Evolutionary conservation across 306 rosid genomes (phyloP).

Genomic region (Quercus berberidifolia): DNA sequence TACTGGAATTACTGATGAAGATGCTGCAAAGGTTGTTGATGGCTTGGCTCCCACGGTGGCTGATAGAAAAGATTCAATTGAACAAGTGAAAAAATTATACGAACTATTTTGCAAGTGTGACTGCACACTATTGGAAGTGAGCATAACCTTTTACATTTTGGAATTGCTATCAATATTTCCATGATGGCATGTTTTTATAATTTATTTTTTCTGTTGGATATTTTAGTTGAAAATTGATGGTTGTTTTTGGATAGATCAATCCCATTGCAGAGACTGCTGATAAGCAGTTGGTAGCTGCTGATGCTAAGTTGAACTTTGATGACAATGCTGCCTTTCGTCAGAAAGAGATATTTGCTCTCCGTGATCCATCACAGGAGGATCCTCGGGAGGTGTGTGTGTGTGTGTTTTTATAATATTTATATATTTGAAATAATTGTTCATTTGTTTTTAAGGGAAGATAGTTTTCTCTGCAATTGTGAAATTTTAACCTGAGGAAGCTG

Average conservation of each 20-base stretch:
- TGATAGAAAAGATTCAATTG: slow-evolving; percentile 72
- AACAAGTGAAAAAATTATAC: slow-evolving; percentile 97
- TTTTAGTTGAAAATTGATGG: slow-evolving; percentile 10
- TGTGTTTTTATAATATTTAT: background rate
- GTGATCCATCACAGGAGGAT: slow-evolving; percentile 98
- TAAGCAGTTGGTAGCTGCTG: slow-evolving; percentile 95
- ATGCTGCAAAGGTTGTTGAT: slow-evolving; percentile 94
- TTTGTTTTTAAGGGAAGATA: slow-evolving; percentile 5
- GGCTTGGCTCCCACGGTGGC: slow-evolving; percentile 86
- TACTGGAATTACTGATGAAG: slow-evolving; percentile 89
- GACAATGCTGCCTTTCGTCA: slow-evolving; percentile 94
- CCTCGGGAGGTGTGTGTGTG: slow-evolving; percentile 78
- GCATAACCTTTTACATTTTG: slow-evolving; percentile 20
- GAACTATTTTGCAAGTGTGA: slow-evolving; percentile 72
- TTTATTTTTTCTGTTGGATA: slow-evolving; percentile 1
- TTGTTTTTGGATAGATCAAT: slow-evolving; percentile 63
- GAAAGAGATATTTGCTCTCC: slow-evolving; percentile 82
- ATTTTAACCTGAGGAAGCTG: background rate
- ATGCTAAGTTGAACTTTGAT: slow-evolving; percentile 97
- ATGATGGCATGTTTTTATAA: slow-evolving; percentile 7
- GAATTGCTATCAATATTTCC: background rate
- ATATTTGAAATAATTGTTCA: background rate
- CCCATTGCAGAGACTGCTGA: slow-evolving; percentile 97
- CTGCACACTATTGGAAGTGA: slow-evolving; percentile 97
- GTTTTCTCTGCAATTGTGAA: background rate